Evolutionary conservation across 768 basidiomycete genomes (phyloP).

Genomic region (Hygrocybe coccinea): DNA sequence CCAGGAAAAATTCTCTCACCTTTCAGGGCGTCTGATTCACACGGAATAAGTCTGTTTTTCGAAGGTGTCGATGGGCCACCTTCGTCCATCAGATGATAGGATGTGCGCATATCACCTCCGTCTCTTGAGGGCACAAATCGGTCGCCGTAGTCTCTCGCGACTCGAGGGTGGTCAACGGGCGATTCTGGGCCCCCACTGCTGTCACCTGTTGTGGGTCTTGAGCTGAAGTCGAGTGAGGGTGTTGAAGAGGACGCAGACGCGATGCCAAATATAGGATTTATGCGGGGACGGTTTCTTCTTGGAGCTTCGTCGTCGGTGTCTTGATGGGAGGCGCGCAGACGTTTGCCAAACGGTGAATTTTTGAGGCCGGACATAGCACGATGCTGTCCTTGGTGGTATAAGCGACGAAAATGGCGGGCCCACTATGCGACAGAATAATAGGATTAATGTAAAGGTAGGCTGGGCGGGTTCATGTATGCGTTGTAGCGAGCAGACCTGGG

Average conservation of each 20-base stretch:
- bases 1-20: constrained; percentile 32
- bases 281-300: constrained; percentile 46
- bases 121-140: constrained; percentile 70
- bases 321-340: constrained; percentile 66
- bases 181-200: constrained; percentile 42
- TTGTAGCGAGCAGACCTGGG: no score
- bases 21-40: constrained; percentile 72
- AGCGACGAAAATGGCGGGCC: not conserved
- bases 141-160: constrained; percentile 44
- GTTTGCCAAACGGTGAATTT: constrained; percentile 81
- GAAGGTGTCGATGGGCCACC: constrained; percentile 54
- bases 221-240: constrained; percentile 48
- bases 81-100: constrained; percentile 61
- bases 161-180: constrained; percentile 32
- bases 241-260: constrained; percentile 40
- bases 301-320: constrained; percentile 55
- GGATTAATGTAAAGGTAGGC: not conserved
- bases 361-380: constrained; percentile 65
- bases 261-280: constrained; percentile 52
- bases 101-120: constrained; percentile 57
- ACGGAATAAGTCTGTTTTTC: constrained; percentile 59
- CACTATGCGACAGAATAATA: not conserved
- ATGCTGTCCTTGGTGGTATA: not conserved
- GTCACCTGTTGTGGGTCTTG: constrained; percentile 39
- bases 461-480: not conserved